A percentile compares a stretch with the other conserved stretches of the same genome.
These are phyloP conservation scores for Myochromella boudieri DNA, from an alignment of 768 basidiomycete species.

Conservation along the genomic window DNA sequence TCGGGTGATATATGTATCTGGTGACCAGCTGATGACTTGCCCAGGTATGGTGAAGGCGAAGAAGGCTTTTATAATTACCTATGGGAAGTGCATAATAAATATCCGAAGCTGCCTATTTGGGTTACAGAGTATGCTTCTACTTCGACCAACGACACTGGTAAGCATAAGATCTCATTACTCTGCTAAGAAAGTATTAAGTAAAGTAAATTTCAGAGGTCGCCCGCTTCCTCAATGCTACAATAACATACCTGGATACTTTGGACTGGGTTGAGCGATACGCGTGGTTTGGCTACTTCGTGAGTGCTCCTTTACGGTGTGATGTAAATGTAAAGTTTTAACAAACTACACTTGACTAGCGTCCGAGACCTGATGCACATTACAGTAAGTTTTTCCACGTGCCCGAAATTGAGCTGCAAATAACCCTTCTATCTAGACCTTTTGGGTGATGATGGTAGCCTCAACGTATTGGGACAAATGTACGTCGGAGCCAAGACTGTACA, in stretches of 20 bases:
- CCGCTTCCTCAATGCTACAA: conserved; percentile 57
- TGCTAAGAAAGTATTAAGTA: neutral
- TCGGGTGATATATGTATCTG: conserved; percentile 15
- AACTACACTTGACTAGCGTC: conserved; percentile 33
- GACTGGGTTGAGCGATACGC: conserved; percentile 63
- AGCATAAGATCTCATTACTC: conserved; percentile 1
- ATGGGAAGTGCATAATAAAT: conserved; percentile 50
- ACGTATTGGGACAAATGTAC: conserved; percentile 44
- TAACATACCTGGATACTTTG: conserved; percentile 52
- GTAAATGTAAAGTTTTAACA: no score
- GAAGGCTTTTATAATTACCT: conserved; percentile 57
- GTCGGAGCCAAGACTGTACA: conserved; percentile 45
- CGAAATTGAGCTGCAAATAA: neutral
- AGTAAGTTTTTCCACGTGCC: conserved; percentile 29
- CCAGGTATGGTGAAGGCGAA: conserved; percentile 58
- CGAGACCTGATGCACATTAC: conserved; percentile 36
- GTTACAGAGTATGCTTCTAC: conserved; percentile 65
- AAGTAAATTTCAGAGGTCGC: conserved; percentile 36
- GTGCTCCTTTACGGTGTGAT: conserved; percentile 17
- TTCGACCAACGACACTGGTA: conserved; percentile 42
- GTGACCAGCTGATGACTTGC: conserved; percentile 22
- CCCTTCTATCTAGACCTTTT: conserved; percentile 36
- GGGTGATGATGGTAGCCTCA: conserved; percentile 42
- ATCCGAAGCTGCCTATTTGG: conserved; percentile 55
- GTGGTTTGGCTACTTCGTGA: conserved; percentile 59